A percentile compares a stretch with the other conserved stretches of the same genome.
Conservation (phyloP, 2,329 filamentous ascomycete species). For the Magnaporthales sp. region DNA sequence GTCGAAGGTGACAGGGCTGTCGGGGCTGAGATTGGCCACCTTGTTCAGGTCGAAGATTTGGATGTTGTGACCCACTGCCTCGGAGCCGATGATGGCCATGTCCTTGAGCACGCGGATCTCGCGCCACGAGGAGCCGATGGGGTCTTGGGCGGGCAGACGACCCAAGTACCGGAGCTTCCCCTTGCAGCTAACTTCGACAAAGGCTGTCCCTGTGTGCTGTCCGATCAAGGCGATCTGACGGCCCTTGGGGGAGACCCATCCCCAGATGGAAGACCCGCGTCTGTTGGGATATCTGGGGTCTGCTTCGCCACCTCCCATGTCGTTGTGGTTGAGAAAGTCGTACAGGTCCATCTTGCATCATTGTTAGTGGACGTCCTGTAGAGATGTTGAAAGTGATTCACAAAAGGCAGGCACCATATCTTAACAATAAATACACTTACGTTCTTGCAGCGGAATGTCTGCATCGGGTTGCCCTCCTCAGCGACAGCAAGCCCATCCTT, state of each 20-base stretch:
- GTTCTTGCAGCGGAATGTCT: slow-evolving; percentile 1
- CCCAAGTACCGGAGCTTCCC: slow-evolving; percentile 45
- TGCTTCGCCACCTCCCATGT: not conserved
- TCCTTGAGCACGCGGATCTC: slow-evolving; percentile 36
- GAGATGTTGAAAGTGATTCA: too few relatives aligned
- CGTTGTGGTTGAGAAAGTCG: slow-evolving; percentile 1
- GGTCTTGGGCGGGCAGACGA: slow-evolving; percentile 34
- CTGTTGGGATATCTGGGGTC: too few relatives aligned
- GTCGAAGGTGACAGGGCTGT: slow-evolving; percentile 15
- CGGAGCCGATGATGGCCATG: slow-evolving; percentile 28
- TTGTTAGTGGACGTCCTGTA: too few relatives aligned
- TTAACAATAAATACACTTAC: too few relatives aligned
- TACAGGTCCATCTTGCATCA: slow-evolving; percentile 1
- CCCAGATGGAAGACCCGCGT: slow-evolving; percentile 12
- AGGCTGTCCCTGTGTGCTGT: slow-evolving; percentile 44
- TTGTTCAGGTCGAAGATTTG: not conserved
- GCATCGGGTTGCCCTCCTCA: not conserved
- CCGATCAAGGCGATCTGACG: slow-evolving; percentile 46
- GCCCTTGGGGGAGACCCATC: slow-evolving; percentile 42
- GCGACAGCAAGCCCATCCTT: not conserved
- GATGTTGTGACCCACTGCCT: slow-evolving; percentile 33
- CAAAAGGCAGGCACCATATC: too few relatives aligned
- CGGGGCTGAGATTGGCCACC: slow-evolving; percentile 26
- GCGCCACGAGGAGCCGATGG: slow-evolving; percentile 28
- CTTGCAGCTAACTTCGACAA: slow-evolving; percentile 39